These are phyloP conservation scores for Lachancea fermentati DNA, from an alignment of 805 yeast species.

Conservation along the genomic window DNA sequence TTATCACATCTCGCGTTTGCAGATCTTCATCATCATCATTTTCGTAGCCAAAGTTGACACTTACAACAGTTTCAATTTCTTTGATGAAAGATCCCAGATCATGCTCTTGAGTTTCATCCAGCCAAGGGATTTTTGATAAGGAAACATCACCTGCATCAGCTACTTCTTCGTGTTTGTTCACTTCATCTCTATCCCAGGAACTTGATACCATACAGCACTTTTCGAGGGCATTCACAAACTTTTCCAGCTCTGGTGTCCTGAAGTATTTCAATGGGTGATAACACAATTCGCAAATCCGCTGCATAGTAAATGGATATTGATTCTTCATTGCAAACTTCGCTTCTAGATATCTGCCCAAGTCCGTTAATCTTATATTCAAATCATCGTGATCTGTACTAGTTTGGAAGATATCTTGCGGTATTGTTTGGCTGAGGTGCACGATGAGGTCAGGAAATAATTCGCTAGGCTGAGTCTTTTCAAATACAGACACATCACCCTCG, in stretches of 20 bases:
- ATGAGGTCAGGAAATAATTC: conserved; percentile 19
- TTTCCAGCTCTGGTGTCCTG: conserved; percentile 32
- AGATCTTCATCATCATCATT: conserved; percentile 29
- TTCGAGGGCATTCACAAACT: conserved; percentile 41
- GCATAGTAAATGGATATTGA: conserved; percentile 43
- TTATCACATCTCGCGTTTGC: conserved; percentile 13
- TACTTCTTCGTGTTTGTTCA: neutral
- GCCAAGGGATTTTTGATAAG: conserved; percentile 26
- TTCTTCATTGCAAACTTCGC: conserved; percentile 15
- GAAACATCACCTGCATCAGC: conserved; percentile 25
- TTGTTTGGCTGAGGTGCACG: conserved; percentile 20
- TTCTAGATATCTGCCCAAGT: conserved; percentile 13
- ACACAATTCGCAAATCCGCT: conserved; percentile 43
- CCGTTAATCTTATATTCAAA: conserved; percentile 9
- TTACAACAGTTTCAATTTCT: conserved; percentile 30
- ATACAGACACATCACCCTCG: conserved; percentile 11
- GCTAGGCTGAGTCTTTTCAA: conserved; percentile 12
- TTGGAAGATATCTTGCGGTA: conserved; percentile 24
- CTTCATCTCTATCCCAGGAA: conserved; percentile 9
- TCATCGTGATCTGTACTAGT: conserved; percentile 2
- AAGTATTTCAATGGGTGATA: conserved; percentile 40
- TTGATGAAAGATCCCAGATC: conserved; percentile 21
- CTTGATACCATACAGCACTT: conserved; percentile 26
- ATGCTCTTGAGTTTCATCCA: conserved; percentile 16
- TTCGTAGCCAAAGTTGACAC: conserved; percentile 29